Evolutionary conservation across 805 yeast species (phyloP).

Genomic region (Lipomyces kockii): DNA sequence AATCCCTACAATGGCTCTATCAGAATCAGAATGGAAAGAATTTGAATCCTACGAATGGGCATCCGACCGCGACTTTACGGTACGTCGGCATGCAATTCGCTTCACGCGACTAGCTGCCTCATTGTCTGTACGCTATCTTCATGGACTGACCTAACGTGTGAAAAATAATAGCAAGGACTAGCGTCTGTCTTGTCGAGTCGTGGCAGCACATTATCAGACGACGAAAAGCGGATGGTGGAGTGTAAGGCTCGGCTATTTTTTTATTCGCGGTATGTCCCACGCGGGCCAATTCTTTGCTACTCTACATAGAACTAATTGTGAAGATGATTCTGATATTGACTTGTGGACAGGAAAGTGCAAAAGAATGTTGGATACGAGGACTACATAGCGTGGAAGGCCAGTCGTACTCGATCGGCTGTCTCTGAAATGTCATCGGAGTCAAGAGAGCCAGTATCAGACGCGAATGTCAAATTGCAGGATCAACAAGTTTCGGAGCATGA

Average conservation of each 20-base stretch:
- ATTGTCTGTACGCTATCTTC: background rate
- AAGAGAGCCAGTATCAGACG: background rate
- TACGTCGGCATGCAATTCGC: constrained; percentile 2
- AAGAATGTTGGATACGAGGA: constrained; percentile 25
- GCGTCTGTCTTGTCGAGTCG: constrained; percentile 14
- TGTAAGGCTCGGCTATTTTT: constrained; percentile 28
- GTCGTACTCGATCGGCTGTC: constrained; percentile 4
- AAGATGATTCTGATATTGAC: background rate
- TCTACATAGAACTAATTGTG: no score
- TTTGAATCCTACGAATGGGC: constrained; percentile 32
- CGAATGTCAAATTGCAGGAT: background rate
- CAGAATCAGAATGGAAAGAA: constrained; percentile 23
- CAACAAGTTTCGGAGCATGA: background rate
- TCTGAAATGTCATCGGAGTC: background rate
- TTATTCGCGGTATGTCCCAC: constrained; percentile 21
- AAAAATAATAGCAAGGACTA: constrained; percentile 8
- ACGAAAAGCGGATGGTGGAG: constrained; percentile 14
- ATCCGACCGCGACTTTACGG: constrained; percentile 26
- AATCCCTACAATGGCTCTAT: constrained; percentile 7
- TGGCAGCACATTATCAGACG: constrained; percentile 9
- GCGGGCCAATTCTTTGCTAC: no score
- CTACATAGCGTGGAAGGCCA: constrained; percentile 24
- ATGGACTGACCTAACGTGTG: background rate
- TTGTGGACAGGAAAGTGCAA: constrained; percentile 17
- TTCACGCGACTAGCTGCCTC: no score